These are phyloP conservation scores for Nepenthes alata DNA, from an alignment of 179 eudicot genomes.

Conservation along the genomic window DNA sequence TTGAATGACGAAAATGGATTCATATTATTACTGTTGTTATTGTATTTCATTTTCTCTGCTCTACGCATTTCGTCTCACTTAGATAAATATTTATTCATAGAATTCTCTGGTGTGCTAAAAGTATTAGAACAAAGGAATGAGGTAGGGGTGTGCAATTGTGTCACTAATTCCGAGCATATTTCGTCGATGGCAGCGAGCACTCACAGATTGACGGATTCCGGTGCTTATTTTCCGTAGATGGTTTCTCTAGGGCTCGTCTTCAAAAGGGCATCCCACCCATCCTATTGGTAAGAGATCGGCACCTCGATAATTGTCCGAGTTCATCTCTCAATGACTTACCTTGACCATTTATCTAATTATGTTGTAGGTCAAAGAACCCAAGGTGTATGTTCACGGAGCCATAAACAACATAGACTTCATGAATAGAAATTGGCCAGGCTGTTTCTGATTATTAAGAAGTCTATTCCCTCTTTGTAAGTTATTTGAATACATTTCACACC, in stretches of 20 bases:
- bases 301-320: not conserved
- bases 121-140: too few relatives aligned
- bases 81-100: too few relatives aligned
- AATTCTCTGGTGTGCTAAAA: too few relatives aligned
- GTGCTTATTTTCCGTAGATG: constrained; percentile 53
- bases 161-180: too few relatives aligned
- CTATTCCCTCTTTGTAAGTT: too few relatives aligned
- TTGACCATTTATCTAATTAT: not conserved
- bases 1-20: too few relatives aligned
- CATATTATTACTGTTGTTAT: too few relatives aligned
- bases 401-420: constrained; percentile 21
- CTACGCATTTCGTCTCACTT: too few relatives aligned
- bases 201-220: constrained; percentile 41
- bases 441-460: constrained; percentile 15
- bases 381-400: constrained; percentile 62
- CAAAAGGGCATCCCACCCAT: constrained; percentile 47
- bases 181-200: constrained; percentile 36
- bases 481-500: too few relatives aligned
- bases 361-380: constrained; percentile 59
- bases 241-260: constrained; percentile 44
- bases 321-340: not conserved
- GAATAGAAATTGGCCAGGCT: constrained; percentile 54
- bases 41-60: not conserved
- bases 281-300: constrained; percentile 35
- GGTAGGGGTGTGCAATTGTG: too few relatives aligned